Percentiles rank a stretch among this genome's conserved stretches.
Evolutionary conservation across 257 asterid genomes (phyloP).

Genomic region (Thymus quinquecostatus): DNA sequence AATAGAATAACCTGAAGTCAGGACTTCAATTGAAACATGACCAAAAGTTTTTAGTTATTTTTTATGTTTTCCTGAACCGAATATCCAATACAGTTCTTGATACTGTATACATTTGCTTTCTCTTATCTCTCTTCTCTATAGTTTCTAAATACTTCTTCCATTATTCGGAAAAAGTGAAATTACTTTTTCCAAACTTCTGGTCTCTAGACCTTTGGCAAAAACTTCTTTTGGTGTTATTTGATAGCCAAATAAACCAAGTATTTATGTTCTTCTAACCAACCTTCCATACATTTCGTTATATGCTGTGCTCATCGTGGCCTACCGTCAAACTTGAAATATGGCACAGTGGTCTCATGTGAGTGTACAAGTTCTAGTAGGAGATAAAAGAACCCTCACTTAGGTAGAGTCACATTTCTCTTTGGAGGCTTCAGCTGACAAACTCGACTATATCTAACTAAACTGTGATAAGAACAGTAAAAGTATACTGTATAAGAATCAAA

Average conservation of each 20-base stretch:
- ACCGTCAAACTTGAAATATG: constrained; percentile 15
- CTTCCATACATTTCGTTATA: constrained; percentile 10
- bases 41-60: background rate
- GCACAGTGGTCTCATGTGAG: background rate
- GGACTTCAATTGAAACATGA: background rate
- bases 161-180: too few relatives aligned
- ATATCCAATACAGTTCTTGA: too few relatives aligned
- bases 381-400: constrained; percentile 23
- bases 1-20: background rate
- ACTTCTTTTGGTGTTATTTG: background rate
- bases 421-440: background rate
- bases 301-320: background rate
- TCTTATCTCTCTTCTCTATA: background rate
- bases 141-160: constrained; percentile 12
- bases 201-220: constrained; percentile 1
- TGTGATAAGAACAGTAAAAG: background rate
- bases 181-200: background rate
- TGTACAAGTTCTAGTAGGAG: constrained; percentile 15
- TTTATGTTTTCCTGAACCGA: background rate
- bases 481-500: constrained; percentile 4
- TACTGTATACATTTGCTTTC: too few relatives aligned
- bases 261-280: background rate
- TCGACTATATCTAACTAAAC: background rate
- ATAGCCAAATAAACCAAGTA: constrained; percentile 13
- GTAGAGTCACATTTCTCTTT: constrained; percentile 5